Evolutionary conservation across 495 filamentous ascomycete species (phyloP).

Genomic region (Trichocladium uniseriatum): DNA sequence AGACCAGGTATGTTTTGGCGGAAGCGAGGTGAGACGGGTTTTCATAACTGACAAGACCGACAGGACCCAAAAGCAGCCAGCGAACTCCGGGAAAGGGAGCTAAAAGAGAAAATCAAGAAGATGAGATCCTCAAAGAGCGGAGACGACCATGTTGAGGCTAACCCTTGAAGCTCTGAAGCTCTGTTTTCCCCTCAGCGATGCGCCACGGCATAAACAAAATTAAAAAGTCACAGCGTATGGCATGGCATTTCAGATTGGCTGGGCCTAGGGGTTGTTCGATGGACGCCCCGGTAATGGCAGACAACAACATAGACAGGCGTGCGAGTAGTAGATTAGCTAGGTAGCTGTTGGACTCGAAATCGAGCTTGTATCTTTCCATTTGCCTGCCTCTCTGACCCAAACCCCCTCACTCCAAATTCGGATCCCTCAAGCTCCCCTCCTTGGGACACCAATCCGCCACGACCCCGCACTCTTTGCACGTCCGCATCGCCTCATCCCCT

Average conservation of each 20-base stretch:
- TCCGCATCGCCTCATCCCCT: conserved; percentile 58
- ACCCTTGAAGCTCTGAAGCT: conserved; percentile 25
- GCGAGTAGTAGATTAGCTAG: too few relatives aligned
- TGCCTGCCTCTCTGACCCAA: not conserved
- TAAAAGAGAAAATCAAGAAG: conserved; percentile 60
- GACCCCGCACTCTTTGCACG: conserved; percentile 67
- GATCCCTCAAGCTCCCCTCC: conserved; percentile 41
- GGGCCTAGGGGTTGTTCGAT: too few relatives aligned
- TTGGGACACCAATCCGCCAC: conserved; percentile 51
- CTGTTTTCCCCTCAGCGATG: not conserved
- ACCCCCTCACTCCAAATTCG: conserved; percentile 36
- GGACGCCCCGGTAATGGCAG: too few relatives aligned
- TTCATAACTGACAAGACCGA: not conserved
- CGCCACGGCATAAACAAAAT: too few relatives aligned
- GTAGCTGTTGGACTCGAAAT: too few relatives aligned
- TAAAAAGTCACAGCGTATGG: too few relatives aligned
- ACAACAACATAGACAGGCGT: too few relatives aligned
- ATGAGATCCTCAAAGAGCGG: conserved; percentile 46
- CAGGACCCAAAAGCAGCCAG: conserved; percentile 33
- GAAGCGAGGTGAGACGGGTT: not conserved
- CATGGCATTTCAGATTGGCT: too few relatives aligned
- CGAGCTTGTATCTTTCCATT: not conserved
- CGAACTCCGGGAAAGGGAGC: conserved; percentile 54
- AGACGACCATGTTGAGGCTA: conserved; percentile 38
- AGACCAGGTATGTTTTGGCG: conserved; percentile 32